Evolutionary conservation across 1,284 basidiomycete genomes (phyloP).

Genomic region (Sporisorium scitamineum): DNA sequence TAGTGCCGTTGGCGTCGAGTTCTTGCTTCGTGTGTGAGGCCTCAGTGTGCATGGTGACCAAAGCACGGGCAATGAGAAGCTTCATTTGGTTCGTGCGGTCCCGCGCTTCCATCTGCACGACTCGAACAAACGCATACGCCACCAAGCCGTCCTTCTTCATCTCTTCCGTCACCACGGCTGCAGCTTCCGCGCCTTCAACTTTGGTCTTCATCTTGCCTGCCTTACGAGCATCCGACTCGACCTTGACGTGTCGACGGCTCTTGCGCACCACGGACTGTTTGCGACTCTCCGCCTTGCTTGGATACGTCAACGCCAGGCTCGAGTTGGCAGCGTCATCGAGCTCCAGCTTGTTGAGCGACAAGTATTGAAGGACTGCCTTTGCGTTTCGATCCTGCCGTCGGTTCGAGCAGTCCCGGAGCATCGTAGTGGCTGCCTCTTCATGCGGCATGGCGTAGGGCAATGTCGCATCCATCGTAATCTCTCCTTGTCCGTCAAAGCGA

Average conservation of each 20-base stretch:
- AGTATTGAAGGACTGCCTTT: constrained; percentile 19
- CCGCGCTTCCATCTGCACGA: constrained; percentile 30
- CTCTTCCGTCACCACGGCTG: constrained; percentile 12
- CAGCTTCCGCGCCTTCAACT: neutral
- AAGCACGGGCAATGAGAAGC: constrained; percentile 27
- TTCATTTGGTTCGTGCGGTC: constrained; percentile 42
- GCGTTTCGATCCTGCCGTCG: constrained; percentile 18
- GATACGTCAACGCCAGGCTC: constrained; percentile 12
- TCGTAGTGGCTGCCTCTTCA: constrained; percentile 7
- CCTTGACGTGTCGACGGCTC: constrained; percentile 4
- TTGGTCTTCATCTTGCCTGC: neutral
- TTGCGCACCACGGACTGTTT: constrained; percentile 11
- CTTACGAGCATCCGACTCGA: neutral
- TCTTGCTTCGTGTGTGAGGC: neutral
- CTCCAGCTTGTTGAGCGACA: constrained; percentile 28
- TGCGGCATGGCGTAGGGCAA: constrained; percentile 23
- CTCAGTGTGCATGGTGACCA: constrained; percentile 4
- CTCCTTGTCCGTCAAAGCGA: neutral
- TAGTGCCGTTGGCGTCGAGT: neutral
- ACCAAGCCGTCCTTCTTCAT: constrained; percentile 25
- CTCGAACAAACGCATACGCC: constrained; percentile 22
- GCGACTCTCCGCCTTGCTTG: constrained; percentile 14
- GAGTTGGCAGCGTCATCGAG: constrained; percentile 14
- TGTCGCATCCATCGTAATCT: neutral
- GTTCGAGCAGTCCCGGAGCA: neutral